Conservation (phyloP, 1,139 yeast genomes). For the Debaryomycetaceae sp. region DNA sequence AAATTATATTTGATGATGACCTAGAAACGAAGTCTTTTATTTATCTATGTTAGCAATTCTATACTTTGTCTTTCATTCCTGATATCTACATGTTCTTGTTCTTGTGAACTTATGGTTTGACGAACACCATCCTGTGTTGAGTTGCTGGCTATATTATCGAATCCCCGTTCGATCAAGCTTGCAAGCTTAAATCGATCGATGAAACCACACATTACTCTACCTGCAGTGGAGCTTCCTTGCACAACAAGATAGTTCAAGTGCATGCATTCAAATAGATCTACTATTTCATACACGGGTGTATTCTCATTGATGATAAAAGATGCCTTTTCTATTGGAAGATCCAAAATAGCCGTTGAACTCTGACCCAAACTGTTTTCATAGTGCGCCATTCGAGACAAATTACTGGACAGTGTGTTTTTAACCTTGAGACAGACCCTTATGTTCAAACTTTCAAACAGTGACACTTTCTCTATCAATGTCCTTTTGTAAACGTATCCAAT, state of each 20-base stretch:
- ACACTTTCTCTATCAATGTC: conserved; percentile 16
- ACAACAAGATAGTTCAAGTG: conserved; percentile 36
- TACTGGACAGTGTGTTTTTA: conserved; percentile 13
- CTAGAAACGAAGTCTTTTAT: no score
- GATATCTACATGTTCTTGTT: conserved; percentile 10
- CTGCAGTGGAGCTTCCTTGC: conserved; percentile 12
- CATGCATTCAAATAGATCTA: conserved; percentile 41
- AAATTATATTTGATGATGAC: no score
- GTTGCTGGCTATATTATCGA: conserved; percentile 14
- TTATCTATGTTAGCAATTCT: conserved; percentile 6
- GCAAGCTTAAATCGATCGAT: conserved; percentile 39
- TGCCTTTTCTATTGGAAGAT: conserved; percentile 17
- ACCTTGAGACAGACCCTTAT: conserved; percentile 23
- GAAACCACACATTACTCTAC: conserved; percentile 33
- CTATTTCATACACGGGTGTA: conserved; percentile 32
- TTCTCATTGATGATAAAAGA: conserved; percentile 26
- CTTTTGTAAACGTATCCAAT: conserved; percentile 38
- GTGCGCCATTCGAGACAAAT: conserved; percentile 23
- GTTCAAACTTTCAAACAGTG: conserved; percentile 4
- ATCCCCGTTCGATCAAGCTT: conserved; percentile 21
- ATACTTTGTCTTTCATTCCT: conserved; percentile 12
- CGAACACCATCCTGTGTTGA: neutral
- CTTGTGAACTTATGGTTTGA: conserved; percentile 6
- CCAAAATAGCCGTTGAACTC: conserved; percentile 8
- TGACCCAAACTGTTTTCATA: conserved; percentile 17